These are phyloP conservation scores for Tolypocladium tropicale DNA, from an alignment of 2,329 filamentous ascomycete species.

Conservation along the genomic window DNA sequence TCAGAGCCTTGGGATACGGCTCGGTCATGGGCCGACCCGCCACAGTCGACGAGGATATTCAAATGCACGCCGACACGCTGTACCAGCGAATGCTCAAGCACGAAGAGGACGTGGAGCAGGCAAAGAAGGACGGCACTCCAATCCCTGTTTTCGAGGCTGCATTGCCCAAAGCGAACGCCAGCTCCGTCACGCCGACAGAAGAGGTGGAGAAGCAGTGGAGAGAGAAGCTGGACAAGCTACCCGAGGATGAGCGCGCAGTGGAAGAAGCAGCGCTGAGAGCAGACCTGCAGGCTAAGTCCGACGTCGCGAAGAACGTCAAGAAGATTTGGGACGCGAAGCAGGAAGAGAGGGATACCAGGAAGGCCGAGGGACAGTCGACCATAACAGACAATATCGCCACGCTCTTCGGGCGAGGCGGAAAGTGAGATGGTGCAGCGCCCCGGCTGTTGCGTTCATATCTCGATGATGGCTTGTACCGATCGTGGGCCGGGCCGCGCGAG, in stretches of 20 bases:
- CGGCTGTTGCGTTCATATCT: not conserved
- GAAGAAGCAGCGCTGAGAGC: conserved; percentile 56
- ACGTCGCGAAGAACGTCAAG: conserved; percentile 47
- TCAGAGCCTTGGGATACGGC: conserved; percentile 85
- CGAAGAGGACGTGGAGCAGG: conserved; percentile 63
- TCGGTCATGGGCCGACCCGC: conserved; percentile 52
- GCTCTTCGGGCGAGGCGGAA: conserved; percentile 18
- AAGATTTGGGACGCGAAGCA: conserved; percentile 45
- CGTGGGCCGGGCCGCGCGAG: not conserved
- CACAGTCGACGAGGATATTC: conserved; percentile 74
- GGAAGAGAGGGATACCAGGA: conserved; percentile 40
- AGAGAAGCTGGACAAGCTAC: conserved; percentile 46
- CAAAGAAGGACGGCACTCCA: conserved; percentile 49
- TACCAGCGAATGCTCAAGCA: conserved; percentile 82
- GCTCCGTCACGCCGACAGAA: conserved; percentile 21
- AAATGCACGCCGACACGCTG: conserved; percentile 88
- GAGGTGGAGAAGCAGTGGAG: conserved; percentile 42
- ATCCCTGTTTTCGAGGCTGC: conserved; percentile 50
- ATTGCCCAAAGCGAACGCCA: conserved; percentile 26
- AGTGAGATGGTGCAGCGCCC: conserved; percentile 7
- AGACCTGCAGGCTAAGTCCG: conserved; percentile 49
- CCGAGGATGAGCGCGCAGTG: conserved; percentile 45
- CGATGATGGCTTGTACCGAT: not conserved
- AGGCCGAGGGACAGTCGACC: conserved; percentile 20
- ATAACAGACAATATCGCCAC: conserved; percentile 18